Base-by-base conservation (phyloP, 352 stramenopile species). In the Pythium phragmiticola region DNA sequence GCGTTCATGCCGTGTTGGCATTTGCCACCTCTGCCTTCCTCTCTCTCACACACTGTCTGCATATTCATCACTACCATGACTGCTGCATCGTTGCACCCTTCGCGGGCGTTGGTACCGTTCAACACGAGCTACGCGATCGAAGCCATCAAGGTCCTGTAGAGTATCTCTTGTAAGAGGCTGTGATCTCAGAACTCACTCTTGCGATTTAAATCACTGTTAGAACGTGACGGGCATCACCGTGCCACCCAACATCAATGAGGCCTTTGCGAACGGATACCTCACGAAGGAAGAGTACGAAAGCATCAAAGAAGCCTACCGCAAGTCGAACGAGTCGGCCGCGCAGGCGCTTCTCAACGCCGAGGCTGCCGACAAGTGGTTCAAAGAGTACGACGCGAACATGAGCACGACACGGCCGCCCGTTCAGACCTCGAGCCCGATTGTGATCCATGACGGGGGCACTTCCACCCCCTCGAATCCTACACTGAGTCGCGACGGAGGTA, bases 221-320 rank as follows among this genome's bases (percentile, higher is more conserved):
- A 56, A 64, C 26, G 4, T 57, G 34, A 57, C 46, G 30, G 55
- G 41, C 46, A 59, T 33, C 26, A 62, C 59, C 6, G n/a, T 65
- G 7, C 59, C 59, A 7, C 59, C 59, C 13, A 52, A 28, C 12
- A 19, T 46, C 49, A 50, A 58, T n/a, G 49, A 65, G 28, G 16
- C 26, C 37, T 36, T 58, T 19, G 49, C 50, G 34, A 59, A 65
- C 14, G 48, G 59, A 30, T 57, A 33, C 21, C 16, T 65, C 37
- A 53, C 59, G 49, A 49, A 65, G 28, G 37, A 58, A 28, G 6
- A 59, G 37, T 65, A 65, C 59, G 49, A 65, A 39, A 52, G 45
- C 16, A 21, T 65, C 39, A 53, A 52, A 41, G 39, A 49, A 0
- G 30, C n/a, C 11, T 65, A 59, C 49, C 36, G 43, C 14, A 11